phyloP scores from a whole-genome alignment of 805 yeast species.

The Suhomyces pyralidae region DNA sequence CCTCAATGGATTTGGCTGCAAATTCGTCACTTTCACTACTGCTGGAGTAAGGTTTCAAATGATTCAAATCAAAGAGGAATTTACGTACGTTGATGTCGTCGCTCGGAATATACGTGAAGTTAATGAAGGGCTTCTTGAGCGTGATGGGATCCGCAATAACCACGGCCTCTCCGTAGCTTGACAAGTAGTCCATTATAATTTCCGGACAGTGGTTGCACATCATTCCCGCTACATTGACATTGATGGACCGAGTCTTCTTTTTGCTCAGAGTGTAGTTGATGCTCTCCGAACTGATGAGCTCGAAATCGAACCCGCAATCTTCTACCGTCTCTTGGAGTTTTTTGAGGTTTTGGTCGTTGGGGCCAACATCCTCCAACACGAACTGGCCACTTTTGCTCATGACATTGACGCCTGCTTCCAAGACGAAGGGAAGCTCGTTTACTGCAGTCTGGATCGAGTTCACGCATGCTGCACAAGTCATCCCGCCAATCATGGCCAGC shows the following conservation, averaged over 20 bases:
- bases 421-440: constrained; percentile 48
- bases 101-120: constrained; percentile 63
- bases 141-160: constrained; percentile 56
- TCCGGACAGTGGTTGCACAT: constrained; percentile 69
- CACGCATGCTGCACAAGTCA: constrained; percentile 72
- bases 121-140: constrained; percentile 53
- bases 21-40: not conserved
- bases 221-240: constrained; percentile 61
- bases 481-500: constrained; percentile 65
- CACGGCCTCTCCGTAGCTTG: constrained; percentile 54
- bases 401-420: constrained; percentile 51
- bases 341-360: constrained; percentile 23
- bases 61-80: constrained; percentile 49
- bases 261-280: constrained; percentile 48
- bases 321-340: constrained; percentile 51
- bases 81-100: constrained; percentile 51
- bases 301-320: constrained; percentile 66
- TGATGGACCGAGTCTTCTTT: constrained; percentile 52
- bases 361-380: constrained; percentile 43
- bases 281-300: constrained; percentile 41
- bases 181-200: constrained; percentile 46
- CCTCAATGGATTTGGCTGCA: not conserved
- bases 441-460: constrained; percentile 51
- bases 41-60: constrained; percentile 28
- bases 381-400: constrained; percentile 65